Evolutionary conservation across 2,329 filamentous ascomycete species (phyloP).

Genomic region (Epicoccum sorghinum): DNA sequence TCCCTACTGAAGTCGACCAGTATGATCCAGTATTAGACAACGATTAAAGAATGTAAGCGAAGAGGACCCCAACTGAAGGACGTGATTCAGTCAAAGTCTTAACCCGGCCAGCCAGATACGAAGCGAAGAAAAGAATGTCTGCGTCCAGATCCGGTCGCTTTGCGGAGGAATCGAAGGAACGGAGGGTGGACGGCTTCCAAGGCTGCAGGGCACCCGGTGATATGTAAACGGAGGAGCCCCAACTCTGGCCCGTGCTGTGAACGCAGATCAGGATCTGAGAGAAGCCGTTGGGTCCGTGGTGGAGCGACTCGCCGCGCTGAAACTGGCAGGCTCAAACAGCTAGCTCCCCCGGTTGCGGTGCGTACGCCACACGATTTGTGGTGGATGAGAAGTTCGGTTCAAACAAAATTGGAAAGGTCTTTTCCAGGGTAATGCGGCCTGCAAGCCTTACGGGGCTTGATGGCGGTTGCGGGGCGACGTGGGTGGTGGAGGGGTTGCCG

Average conservation of each 20-base stretch:
- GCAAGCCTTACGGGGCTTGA: slow-evolving; percentile 27
- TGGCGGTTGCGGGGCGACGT: slow-evolving; percentile 23
- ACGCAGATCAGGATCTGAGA: slow-evolving; percentile 38
- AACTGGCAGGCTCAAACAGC: slow-evolving; percentile 47
- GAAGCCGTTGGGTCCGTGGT: slow-evolving; percentile 28
- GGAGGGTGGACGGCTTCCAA: slow-evolving; percentile 41
- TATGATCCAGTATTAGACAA: slow-evolving; percentile 36
- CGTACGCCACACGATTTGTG: slow-evolving; percentile 40
- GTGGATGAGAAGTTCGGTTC: slow-evolving; percentile 36
- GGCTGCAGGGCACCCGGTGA: slow-evolving; percentile 39
- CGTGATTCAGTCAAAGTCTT: slow-evolving; percentile 44
- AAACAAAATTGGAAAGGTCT: slow-evolving; percentile 22
- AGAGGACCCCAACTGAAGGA: slow-evolving; percentile 41
- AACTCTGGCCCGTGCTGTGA: slow-evolving; percentile 25
- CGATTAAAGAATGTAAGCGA: slow-evolving; percentile 40
- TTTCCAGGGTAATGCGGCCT: neutral
- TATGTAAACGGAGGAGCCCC: slow-evolving; percentile 44
- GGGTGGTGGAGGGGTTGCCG: slow-evolving; percentile 22
- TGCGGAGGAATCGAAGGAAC: slow-evolving; percentile 29
- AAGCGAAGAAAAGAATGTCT: slow-evolving; percentile 49
- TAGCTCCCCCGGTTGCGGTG: slow-evolving; percentile 29
- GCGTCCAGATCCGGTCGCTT: slow-evolving; percentile 40
- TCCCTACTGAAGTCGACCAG: neutral
- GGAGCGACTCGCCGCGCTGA: slow-evolving; percentile 44
- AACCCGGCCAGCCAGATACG: slow-evolving; percentile 52